Evolutionary conservation across 83 land plant genomes (phyloP), one percentile per base, ranked within the genome.

Genomic region (Thuja plicata): DNA sequence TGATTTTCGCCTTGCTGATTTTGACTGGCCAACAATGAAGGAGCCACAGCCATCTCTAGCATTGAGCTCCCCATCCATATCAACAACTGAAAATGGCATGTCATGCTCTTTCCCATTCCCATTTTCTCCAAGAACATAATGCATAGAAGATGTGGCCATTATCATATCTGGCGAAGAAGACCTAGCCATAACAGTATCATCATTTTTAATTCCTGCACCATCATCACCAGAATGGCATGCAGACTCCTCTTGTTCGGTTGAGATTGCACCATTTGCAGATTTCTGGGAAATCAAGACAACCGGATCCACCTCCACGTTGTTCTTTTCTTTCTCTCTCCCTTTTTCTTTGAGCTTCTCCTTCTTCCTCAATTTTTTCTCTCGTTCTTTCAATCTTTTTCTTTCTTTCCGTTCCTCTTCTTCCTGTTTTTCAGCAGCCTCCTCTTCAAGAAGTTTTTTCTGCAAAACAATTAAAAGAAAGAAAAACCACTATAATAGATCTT

Each of bases 381-480:
- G 91, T 88, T 98, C 99, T 92, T 98, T 98, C 55, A 89, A 91
- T 90, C 96, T 93, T 89, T 91, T 92, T 77, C 99, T 93, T 94
- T 96, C 99, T 88, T 95, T 95, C 32, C 99, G 93, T 85, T 96
- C 96, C 90, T 98, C 99, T 87, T 98, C 98, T 91, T 98, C 99
- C 46, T 93, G 93, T 84, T 96, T 98, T 90, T 98, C 99, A 87
- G 95, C 93, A 91, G 97, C 99, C 88, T 98, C 99, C 91, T 98
- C 99, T 91, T 98, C 99, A 87, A 98, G 96, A 87, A 98, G 98
- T 90, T 97, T 96, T 46, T 90, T 95, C 99, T 98, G 96, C 34
- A 45, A 87, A 62, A 83, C n/a, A 76, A 52, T 43, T 3, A 87
- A 43, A 83, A 35, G 43, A 82, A 46, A 86, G 87, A 55, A 87